Percentiles rank a stretch among this genome's conserved stretches.
Conservation (phyloP, 768 basidiomycete species). For the Auriscalpium vulgare region DNA sequence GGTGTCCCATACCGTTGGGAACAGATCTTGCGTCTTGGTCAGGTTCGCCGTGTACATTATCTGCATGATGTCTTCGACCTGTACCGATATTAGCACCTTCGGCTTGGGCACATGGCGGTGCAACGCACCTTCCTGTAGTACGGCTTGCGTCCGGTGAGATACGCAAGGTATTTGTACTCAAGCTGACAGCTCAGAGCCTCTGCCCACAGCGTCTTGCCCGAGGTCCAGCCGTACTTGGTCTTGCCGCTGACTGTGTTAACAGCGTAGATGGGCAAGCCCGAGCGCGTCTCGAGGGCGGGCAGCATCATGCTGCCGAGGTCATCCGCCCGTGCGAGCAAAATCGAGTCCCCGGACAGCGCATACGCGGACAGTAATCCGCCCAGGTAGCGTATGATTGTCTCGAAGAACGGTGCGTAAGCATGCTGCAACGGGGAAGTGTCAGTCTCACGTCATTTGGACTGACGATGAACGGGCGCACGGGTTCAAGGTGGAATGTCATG, state of each 20-base stretch:
- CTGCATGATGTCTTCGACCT: slow-evolving; percentile 47
- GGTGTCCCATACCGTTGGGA: slow-evolving; percentile 49
- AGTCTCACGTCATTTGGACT: background rate
- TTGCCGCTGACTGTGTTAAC: slow-evolving; percentile 50
- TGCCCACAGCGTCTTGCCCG: slow-evolving; percentile 37
- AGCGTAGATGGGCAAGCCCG: slow-evolving; percentile 63
- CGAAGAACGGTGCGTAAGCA: slow-evolving; percentile 53
- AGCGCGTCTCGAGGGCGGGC: slow-evolving; percentile 60
- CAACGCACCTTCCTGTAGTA: slow-evolving; percentile 48
- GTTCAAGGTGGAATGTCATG: slow-evolving; percentile 39
- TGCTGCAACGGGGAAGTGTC: slow-evolving; percentile 6
- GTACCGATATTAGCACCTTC: background rate
- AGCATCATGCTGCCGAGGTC: slow-evolving; percentile 71
- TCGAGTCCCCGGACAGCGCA: slow-evolving; percentile 55
- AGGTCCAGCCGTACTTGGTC: slow-evolving; percentile 21
- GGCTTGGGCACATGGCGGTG: background rate
- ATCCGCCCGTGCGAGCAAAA: slow-evolving; percentile 63
- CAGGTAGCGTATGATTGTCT: slow-evolving; percentile 84
- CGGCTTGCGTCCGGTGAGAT: slow-evolving; percentile 62
- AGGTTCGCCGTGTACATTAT: slow-evolving; percentile 38
- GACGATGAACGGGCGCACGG: slow-evolving; percentile 22
- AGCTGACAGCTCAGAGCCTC: slow-evolving; percentile 80
- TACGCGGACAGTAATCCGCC: slow-evolving; percentile 75
- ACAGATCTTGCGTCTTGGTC: slow-evolving; percentile 42
- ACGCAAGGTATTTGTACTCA: slow-evolving; percentile 83